phyloP scores from a whole-genome alignment of 1,284 basidiomycete species.

The Naganishia cerealis region DNA sequence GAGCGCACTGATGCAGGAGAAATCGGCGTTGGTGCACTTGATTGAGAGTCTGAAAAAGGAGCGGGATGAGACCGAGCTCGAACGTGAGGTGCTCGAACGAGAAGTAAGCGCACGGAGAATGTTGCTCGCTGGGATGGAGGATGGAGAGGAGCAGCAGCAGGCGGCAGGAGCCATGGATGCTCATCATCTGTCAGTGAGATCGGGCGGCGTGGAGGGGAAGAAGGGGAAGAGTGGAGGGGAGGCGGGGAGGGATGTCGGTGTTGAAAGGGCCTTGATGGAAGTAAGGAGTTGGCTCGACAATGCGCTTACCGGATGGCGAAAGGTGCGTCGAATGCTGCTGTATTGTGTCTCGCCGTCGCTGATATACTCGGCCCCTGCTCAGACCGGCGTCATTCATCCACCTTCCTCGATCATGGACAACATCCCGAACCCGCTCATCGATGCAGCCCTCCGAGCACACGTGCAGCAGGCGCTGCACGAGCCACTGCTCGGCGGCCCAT shows the following conservation, averaged over 20 bases:
- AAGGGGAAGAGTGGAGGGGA: slow-evolving; percentile 26
- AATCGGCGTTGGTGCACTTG: slow-evolving; percentile 39
- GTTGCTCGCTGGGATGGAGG: slow-evolving; percentile 14
- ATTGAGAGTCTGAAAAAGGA: slow-evolving; percentile 41
- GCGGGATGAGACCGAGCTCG: slow-evolving; percentile 39
- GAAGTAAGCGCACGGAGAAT: slow-evolving; percentile 41
- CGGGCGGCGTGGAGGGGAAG: slow-evolving; percentile 13
- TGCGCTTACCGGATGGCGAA: slow-evolving; percentile 45
- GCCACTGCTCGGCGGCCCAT: neutral
- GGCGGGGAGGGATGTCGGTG: slow-evolving; percentile 33
- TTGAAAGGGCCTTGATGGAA: slow-evolving; percentile 46
- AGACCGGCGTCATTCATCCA: slow-evolving; percentile 24
- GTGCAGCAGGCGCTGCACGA: neutral
- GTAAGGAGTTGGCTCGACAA: slow-evolving; percentile 47
- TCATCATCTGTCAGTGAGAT: slow-evolving; percentile 8
- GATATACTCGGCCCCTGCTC: neutral
- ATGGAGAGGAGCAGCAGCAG: slow-evolving; percentile 11
- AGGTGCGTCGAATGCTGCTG: slow-evolving; percentile 37
- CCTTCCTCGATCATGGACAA: slow-evolving; percentile 7
- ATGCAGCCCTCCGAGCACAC: neutral
- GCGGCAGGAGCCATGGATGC: slow-evolving; percentile 18
- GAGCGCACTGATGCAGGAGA: slow-evolving; percentile 38
- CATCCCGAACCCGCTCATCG: slow-evolving; percentile 11
- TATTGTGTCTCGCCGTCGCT: neutral
- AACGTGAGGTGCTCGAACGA: slow-evolving; percentile 38